Percentiles rank a stretch among this genome's conserved stretches.
Evolutionary conservation across 2,329 filamentous ascomycete genomes (phyloP).

Genomic region (Fusarium chuoi): DNA sequence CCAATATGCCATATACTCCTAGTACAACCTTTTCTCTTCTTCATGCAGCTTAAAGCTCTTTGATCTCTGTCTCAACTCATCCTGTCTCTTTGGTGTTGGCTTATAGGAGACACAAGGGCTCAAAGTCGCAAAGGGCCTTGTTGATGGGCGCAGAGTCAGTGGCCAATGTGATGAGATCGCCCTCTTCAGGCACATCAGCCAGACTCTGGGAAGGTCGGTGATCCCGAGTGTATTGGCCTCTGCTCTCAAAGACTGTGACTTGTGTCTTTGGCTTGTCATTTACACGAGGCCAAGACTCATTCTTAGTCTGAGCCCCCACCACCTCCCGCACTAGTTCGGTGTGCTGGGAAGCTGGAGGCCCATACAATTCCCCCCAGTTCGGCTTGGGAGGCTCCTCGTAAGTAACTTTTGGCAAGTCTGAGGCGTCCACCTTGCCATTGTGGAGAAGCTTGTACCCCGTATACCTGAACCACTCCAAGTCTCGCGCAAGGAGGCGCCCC

Average conservation of each 20-base stretch:
- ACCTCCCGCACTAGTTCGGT: neutral
- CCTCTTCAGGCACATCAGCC: no score
- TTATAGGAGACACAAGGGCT: neutral
- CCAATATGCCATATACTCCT: accelerated
- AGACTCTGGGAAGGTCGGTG: accelerated
- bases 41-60: accelerated
- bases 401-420: neutral
- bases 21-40: accelerated
- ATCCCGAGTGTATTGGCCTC: accelerated
- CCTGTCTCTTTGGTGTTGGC: accelerated
- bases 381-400: neutral
- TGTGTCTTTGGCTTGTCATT: neutral
- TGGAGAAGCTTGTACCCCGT: neutral
- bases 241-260: accelerated
- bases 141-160: neutral
- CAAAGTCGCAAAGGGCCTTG: neutral
- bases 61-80: accelerated
- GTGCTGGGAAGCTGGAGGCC: neutral
- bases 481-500: neutral
- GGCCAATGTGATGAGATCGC: neutral
- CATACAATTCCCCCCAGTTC: neutral
- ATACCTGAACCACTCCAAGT: neutral
- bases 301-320: neutral
- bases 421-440: neutral
- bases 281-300: neutral